Conservation (phyloP, 208 protist species). For the Polymyxa betae region DNA sequence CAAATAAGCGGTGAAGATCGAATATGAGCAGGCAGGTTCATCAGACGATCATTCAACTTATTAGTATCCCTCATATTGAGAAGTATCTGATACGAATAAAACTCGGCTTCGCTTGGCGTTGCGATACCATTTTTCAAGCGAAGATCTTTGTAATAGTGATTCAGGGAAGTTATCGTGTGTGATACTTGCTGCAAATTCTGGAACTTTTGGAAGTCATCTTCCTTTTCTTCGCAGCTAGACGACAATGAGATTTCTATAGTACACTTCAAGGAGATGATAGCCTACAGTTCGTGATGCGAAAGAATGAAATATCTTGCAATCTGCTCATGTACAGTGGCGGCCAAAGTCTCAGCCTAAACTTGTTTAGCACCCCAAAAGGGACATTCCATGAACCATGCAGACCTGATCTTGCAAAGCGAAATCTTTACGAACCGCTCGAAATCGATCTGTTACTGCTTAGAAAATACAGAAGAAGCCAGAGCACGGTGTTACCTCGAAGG, state of each 20-base stretch:
- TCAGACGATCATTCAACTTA: conserved; percentile 46
- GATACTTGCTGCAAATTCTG: conserved; percentile 42
- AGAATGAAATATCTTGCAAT: conserved; percentile 50
- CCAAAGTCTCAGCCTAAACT: not conserved
- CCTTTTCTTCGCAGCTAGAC: conserved; percentile 41
- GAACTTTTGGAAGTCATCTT: conserved; percentile 48
- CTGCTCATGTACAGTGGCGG: conserved; percentile 33
- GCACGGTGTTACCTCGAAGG: not conserved
- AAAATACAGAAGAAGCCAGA: not conserved
- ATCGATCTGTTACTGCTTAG: conserved; percentile 10
- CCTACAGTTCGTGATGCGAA: conserved; percentile 40
- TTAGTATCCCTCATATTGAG: conserved; percentile 49
- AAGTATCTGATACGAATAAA: conserved; percentile 33
- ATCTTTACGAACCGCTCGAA: conserved; percentile 31
- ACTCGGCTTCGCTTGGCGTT: conserved; percentile 16
- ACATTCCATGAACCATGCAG: not conserved
- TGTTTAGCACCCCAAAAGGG: not conserved
- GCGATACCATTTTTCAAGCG: not conserved
- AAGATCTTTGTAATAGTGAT: conserved; percentile 50
- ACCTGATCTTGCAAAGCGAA: conserved; percentile 50
- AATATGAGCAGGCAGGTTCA: conserved; percentile 35
- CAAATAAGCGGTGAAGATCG: not conserved
- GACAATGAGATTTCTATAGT: not conserved
- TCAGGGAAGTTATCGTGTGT: conserved; percentile 29
- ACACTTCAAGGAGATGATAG: not conserved